Percentiles rank a stretch among this genome's conserved stretches.
Evolutionary conservation across 1,284 basidiomycete genomes (phyloP).

Genomic region (Takashimella tepidaria): DNA sequence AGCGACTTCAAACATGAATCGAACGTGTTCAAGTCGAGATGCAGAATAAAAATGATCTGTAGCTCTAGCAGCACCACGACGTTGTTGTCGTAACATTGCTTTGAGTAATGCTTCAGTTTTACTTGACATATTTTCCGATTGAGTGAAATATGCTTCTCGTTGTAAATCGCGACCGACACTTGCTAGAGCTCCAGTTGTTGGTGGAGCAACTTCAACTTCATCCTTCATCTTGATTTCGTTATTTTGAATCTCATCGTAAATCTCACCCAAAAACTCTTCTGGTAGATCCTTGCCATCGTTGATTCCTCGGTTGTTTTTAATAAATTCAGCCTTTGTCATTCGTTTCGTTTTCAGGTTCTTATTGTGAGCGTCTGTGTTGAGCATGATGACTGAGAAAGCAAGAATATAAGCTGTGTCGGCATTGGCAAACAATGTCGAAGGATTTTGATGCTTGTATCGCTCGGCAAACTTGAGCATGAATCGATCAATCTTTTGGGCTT

Average conservation of each 20-base stretch:
- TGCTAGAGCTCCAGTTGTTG: slow-evolving; percentile 61
- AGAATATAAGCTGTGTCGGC: slow-evolving; percentile 86
- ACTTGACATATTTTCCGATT: slow-evolving; percentile 89
- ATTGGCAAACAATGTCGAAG: slow-evolving; percentile 70
- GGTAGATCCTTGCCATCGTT: slow-evolving; percentile 84
- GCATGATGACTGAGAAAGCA: slow-evolving; percentile 86
- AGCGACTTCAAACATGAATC: slow-evolving; percentile 96
- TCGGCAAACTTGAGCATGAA: slow-evolving; percentile 98
- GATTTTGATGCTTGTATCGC: slow-evolving; percentile 82
- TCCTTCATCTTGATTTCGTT: slow-evolving; percentile 99
- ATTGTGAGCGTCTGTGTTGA: slow-evolving; percentile 94
- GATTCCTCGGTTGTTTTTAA: slow-evolving; percentile 90
- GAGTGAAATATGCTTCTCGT: slow-evolving; percentile 87
- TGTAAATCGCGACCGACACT: slow-evolving; percentile 88
- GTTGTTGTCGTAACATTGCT: slow-evolving; percentile 81
- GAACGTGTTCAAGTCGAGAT: slow-evolving; percentile 88
- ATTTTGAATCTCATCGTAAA: slow-evolving; percentile 81
- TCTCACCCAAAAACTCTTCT: slow-evolving; percentile 67
- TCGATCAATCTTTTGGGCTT: slow-evolving; percentile 96
- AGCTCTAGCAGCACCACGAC: slow-evolving; percentile 58
- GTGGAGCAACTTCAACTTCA: slow-evolving; percentile 63
- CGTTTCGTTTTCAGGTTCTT: slow-evolving; percentile 80
- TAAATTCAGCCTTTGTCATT: slow-evolving; percentile 85
- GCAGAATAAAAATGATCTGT: slow-evolving; percentile 89
- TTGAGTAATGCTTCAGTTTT: slow-evolving; percentile 93